A percentile compares a stretch with the other conserved stretches of the same genome.
phyloP scores from a whole-genome alignment of 1,284 basidiomycete genomes.

The Earliella scabrosa region DNA sequence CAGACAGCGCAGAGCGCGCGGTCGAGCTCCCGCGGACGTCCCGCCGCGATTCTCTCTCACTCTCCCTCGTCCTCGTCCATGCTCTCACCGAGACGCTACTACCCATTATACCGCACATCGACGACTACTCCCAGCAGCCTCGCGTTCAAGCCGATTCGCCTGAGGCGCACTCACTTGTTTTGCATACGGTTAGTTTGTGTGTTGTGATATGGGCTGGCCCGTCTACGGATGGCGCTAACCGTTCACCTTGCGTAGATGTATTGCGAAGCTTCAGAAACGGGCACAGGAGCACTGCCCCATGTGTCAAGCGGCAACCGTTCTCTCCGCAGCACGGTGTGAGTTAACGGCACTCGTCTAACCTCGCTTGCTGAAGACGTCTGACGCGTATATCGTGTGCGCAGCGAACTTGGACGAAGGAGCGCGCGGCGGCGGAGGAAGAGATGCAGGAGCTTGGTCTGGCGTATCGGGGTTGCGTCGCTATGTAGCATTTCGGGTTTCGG shows the following conservation, averaged over 20 bases:
- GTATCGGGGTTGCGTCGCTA: conserved; percentile 36
- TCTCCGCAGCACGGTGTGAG: conserved; percentile 77
- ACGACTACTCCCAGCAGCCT: conserved; percentile 78
- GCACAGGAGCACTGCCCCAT: conserved; percentile 85
- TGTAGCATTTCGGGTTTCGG: too few relatives aligned
- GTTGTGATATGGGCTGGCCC: too few relatives aligned
- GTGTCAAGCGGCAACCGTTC: conserved; percentile 79
- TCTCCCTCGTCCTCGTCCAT: conserved; percentile 84
- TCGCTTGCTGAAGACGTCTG: conserved; percentile 94
- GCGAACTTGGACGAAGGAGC: conserved; percentile 82
- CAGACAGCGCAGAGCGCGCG: conserved; percentile 8
- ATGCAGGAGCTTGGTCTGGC: conserved; percentile 65
- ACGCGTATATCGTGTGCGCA: conserved; percentile 85
- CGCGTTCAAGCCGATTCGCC: conserved; percentile 88
- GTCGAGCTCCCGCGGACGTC: conserved; percentile 15
- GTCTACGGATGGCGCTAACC: too few relatives aligned
- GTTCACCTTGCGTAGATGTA: too few relatives aligned
- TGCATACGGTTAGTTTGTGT: conserved; percentile 66
- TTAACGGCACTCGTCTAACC: conserved; percentile 68
- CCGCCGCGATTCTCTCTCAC: conserved; percentile 37
- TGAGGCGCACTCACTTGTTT: conserved; percentile 89
- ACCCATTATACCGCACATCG: conserved; percentile 83
- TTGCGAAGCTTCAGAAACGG: conserved; percentile 94
- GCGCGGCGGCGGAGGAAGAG: conserved; percentile 77
- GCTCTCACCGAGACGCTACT: conserved; percentile 86